Percentiles rank a stretch among this genome's conserved stretches.
Evolutionary conservation across 768 basidiomycete genomes (phyloP).

Genomic region (Boletus tomentosulus): DNA sequence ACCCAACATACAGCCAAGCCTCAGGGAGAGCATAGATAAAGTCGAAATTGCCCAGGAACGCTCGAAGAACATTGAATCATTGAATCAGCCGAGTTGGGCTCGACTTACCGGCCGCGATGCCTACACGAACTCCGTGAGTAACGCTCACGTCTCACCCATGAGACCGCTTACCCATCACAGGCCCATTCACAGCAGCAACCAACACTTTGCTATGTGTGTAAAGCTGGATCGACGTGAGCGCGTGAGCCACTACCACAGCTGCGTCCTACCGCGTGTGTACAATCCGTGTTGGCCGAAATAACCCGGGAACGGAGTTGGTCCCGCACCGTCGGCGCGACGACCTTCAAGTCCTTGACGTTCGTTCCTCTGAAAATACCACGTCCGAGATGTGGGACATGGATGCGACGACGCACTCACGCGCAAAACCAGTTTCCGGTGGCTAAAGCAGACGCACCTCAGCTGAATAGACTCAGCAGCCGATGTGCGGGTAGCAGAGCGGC

Average conservation of each 20-base stretch:
- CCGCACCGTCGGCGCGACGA: conserved; percentile 34
- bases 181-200: conserved; percentile 69
- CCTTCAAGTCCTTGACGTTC: conserved; percentile 38
- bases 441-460: conserved; percentile 16
- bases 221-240: conserved; percentile 37
- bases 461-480: not conserved
- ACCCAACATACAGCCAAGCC: conserved; percentile 62
- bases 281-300: conserved; percentile 52
- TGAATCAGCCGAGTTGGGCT: not conserved
- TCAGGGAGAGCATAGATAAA: conserved; percentile 65
- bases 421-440: conserved; percentile 72
- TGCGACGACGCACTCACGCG: conserved; percentile 45
- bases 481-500: not conserved
- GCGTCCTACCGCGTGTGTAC: conserved; percentile 55
- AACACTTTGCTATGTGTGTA: conserved; percentile 66
- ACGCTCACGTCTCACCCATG: not conserved
- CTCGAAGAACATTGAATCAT: conserved; percentile 29
- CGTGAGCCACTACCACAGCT: not conserved
- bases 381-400: not conserved
- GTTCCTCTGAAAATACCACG: conserved; percentile 45
- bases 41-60: conserved; percentile 69
- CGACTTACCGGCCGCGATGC: conserved; percentile 57
- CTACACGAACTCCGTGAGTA: conserved; percentile 29
- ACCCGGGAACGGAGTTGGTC: conserved; percentile 45
- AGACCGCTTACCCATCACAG: conserved; percentile 56